Evolutionary conservation across 495 filamentous ascomycete genomes (phyloP).

Genomic region (Sordaria brevicollis): DNA sequence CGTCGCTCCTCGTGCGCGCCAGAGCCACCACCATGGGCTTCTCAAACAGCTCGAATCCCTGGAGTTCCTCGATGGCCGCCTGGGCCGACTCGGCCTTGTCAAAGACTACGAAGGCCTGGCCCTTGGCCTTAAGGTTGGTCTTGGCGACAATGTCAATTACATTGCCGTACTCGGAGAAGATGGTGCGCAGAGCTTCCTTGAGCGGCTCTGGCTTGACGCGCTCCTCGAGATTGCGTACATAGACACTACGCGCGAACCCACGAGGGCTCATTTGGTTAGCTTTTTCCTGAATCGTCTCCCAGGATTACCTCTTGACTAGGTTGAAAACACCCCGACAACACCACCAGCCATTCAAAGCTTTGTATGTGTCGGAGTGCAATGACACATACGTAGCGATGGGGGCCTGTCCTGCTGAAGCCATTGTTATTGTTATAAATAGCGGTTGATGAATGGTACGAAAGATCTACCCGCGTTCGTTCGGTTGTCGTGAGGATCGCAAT

Average conservation of each 20-base stretch:
- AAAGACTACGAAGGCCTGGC: slow-evolving; percentile 95
- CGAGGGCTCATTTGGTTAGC: slow-evolving; percentile 18
- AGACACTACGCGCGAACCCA: slow-evolving; percentile 32
- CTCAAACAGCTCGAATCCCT: slow-evolving; percentile 89
- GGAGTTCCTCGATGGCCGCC: slow-evolving; percentile 76
- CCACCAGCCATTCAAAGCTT: slow-evolving; percentile 9
- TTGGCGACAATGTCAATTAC: slow-evolving; percentile 91
- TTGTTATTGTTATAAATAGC: slow-evolving; percentile 6
- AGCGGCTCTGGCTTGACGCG: slow-evolving; percentile 73
- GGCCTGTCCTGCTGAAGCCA: slow-evolving; percentile 26
- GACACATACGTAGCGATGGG: slow-evolving; percentile 52
- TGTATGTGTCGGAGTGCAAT: slow-evolving; percentile 54
- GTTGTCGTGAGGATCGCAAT: background rate
- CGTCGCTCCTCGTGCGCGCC: slow-evolving; percentile 80
- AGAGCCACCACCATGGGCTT: slow-evolving; percentile 86
- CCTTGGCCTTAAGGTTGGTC: slow-evolving; percentile 82
- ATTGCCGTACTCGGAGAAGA: slow-evolving; percentile 87
- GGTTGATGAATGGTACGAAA: background rate
- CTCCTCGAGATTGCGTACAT: slow-evolving; percentile 92
- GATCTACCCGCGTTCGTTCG: background rate
- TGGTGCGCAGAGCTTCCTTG: slow-evolving; percentile 58
- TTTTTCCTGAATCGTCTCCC: background rate
- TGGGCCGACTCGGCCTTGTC: slow-evolving; percentile 65
- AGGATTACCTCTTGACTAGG: background rate
- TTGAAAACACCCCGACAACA: background rate